Percentiles rank a stretch among this genome's conserved stretches.
Conservation (phyloP, 1,284 basidiomycete species). For the Xerocomus nothofagi region DNA sequence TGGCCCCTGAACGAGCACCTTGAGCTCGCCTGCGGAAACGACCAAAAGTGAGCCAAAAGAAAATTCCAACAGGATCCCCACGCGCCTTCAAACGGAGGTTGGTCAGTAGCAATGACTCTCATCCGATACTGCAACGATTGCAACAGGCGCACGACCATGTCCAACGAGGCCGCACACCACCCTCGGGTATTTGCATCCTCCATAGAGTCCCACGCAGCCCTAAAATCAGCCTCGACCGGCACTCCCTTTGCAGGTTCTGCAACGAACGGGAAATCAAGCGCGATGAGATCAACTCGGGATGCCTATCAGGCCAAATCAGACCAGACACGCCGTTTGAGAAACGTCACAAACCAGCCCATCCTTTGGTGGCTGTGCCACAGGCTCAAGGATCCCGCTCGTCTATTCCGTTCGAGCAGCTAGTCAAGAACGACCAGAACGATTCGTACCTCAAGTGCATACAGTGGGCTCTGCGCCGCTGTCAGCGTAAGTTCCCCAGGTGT, state of each 20-base stretch:
- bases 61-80: conserved; percentile 1
- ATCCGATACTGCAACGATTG: conserved; percentile 49
- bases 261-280: conserved; percentile 67
- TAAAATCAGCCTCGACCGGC: conserved; percentile 46
- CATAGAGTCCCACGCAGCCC: conserved; percentile 53
- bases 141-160: conserved; percentile 50
- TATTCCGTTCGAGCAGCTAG: conserved; percentile 11
- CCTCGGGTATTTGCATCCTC: conserved; percentile 52
- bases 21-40: conserved; percentile 56
- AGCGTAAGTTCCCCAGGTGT: conserved; percentile 60
- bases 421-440: not conserved
- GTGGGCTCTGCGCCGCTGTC: conserved; percentile 34
- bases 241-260: conserved; percentile 39
- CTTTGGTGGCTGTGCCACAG: not conserved
- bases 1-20: conserved; percentile 48
- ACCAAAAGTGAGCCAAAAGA: not conserved
- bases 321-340: not conserved
- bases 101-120: conserved; percentile 51
- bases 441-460: conserved; percentile 26
- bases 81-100: conserved; percentile 60
- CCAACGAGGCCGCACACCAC: conserved; percentile 61
- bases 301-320: conserved; percentile 33
- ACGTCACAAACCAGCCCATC: conserved; percentile 26
- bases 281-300: conserved; percentile 58
- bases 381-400: conserved; percentile 6